Evolutionary conservation across 257 asterid genomes (phyloP).

Genomic region (Solanum bulbocastanum): DNA sequence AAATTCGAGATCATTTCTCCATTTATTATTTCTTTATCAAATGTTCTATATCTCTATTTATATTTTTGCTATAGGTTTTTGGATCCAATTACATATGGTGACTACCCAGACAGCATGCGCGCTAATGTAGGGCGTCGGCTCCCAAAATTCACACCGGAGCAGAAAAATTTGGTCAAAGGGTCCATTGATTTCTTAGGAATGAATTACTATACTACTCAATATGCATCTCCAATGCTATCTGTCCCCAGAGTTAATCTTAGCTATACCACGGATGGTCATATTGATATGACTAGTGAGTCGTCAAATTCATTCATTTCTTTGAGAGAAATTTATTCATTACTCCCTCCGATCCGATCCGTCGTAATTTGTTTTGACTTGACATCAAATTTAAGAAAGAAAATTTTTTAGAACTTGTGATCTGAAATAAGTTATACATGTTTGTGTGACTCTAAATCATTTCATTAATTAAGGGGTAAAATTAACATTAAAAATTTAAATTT

Average conservation of each 20-base stretch:
- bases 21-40: background rate
- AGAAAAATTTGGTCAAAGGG: constrained; percentile 3
- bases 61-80: constrained; percentile 5
- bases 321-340: background rate
- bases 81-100: constrained; percentile 18
- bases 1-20: background rate
- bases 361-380: too few species aligned
- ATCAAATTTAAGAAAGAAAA: too few species aligned
- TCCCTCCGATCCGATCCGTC: background rate
- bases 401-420: too few species aligned
- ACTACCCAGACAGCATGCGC: constrained; percentile 16
- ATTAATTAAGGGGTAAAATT: too few species aligned
- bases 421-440: too few species aligned
- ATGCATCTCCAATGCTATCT: constrained; percentile 15
- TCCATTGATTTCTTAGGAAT: constrained; percentile 18
- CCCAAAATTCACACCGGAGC: constrained; percentile 9
- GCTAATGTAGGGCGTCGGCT: constrained; percentile 6
- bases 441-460: too few species aligned
- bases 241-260: constrained; percentile 8
- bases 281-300: constrained; percentile 8
- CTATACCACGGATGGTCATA: constrained; percentile 12
- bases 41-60: background rate
- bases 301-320: background rate
- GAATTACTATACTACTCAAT: constrained; percentile 14
- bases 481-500: too few species aligned